Evolutionary conservation across 2,329 filamentous ascomycete genomes (phyloP).

Genomic region (Paecilomyces niveus): DNA sequence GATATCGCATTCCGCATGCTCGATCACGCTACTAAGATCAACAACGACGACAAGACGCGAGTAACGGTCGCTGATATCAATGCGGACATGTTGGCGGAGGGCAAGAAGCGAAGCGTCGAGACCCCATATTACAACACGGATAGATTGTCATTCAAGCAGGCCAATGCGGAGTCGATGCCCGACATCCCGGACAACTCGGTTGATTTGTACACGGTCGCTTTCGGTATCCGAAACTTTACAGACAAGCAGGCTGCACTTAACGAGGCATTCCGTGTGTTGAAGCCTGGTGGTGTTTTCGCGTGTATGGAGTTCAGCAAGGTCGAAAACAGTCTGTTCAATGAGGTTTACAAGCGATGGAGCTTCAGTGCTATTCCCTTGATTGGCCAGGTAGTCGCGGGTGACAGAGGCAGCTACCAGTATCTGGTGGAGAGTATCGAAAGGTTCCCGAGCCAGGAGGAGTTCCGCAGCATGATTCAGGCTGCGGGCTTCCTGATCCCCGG

Average conservation of each 20-base stretch:
- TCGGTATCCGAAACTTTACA: conserved; percentile 95
- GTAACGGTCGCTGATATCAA: conserved; percentile 97
- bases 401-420: conserved; percentile 96
- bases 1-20: conserved; percentile 97
- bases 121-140: conserved; percentile 52
- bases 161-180: conserved; percentile 73
- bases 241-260: conserved; percentile 75
- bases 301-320: conserved; percentile 94
- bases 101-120: conserved; percentile 64
- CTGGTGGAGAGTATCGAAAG: conserved; percentile 94
- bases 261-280: conserved; percentile 82
- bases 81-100: conserved; percentile 85
- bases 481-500: conserved; percentile 83
- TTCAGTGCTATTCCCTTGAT: conserved; percentile 92
- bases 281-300: conserved; percentile 91
- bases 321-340: conserved; percentile 68
- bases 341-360: conserved; percentile 89
- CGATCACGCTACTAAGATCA: conserved; percentile 73
- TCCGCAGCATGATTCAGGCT: conserved; percentile 51
- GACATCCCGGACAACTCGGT: conserved; percentile 62
- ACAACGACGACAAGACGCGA: conserved; percentile 69
- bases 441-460: conserved; percentile 81
- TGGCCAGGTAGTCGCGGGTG: conserved; percentile 87
- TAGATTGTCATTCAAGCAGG: conserved; percentile 69
- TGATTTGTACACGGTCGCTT: conserved; percentile 94